Evolutionary conservation across 192 early-diverging fungal genomes (phyloP).

Genomic region (Backusella liffmaniae): DNA sequence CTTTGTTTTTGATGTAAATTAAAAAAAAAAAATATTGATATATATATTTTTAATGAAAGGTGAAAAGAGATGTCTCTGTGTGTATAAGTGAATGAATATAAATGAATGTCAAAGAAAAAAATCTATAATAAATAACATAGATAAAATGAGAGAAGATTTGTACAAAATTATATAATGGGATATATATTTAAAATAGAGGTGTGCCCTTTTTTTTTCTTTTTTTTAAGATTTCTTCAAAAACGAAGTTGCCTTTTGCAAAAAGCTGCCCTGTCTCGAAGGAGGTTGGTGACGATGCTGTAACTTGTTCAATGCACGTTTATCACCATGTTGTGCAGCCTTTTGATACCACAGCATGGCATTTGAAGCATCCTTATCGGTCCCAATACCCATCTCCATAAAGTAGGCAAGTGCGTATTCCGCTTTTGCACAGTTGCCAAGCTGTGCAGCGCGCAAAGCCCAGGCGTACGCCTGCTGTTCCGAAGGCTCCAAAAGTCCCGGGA

Average conservation of each 20-base stretch:
- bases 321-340: constrained; percentile 60
- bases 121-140: neutral
- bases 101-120: neutral
- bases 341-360: constrained; percentile 58
- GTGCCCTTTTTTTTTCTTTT: neutral
- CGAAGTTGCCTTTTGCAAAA: neutral
- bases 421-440: constrained; percentile 46
- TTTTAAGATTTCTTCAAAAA: neutral
- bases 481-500: constrained; percentile 45
- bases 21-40: neutral
- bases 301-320: constrained; percentile 50
- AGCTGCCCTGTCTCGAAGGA: neutral
- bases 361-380: constrained; percentile 46
- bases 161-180: neutral
- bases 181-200: neutral
- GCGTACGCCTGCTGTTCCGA: constrained; percentile 56
- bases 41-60: neutral
- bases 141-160: neutral
- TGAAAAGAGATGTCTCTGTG: neutral
- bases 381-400: constrained; percentile 62
- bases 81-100: neutral
- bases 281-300: constrained; percentile 18
- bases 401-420: constrained; percentile 64
- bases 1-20: neutral
- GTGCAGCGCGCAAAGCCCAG: constrained; percentile 58